These are phyloP conservation scores for Sarocladium brachiariae DNA, from an alignment of 2,329 filamentous ascomycete genomes.

Conservation along the genomic window DNA sequence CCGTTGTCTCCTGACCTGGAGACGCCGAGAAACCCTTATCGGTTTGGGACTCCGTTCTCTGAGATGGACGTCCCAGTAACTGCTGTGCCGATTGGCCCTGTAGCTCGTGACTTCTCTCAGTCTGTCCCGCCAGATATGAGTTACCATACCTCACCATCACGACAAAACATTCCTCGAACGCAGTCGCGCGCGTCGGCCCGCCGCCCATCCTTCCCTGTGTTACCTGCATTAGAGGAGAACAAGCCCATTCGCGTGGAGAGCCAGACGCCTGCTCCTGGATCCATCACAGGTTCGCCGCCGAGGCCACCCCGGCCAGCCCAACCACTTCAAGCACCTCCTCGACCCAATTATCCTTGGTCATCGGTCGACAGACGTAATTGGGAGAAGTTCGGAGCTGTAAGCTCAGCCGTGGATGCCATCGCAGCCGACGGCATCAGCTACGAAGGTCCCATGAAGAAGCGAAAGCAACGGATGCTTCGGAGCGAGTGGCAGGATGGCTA, in stretches of 20 bases:
- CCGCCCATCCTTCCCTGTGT: conserved; percentile 60
- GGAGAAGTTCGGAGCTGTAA: conserved; percentile 17
- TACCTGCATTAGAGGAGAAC: conserved; percentile 66
- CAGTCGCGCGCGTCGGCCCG: conserved; percentile 51
- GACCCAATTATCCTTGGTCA: conserved; percentile 50
- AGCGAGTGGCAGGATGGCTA: conserved; percentile 93
- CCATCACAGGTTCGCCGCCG: conserved; percentile 21
- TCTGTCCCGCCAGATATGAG: conserved; percentile 93
- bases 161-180: conserved; percentile 28
- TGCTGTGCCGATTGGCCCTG: conserved; percentile 60
- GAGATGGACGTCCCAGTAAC: conserved; percentile 86
- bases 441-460: conserved; percentile 89
- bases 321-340: conserved; percentile 45
- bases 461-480: conserved; percentile 78
- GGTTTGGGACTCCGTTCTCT: conserved; percentile 80
- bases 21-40: conserved; percentile 56
- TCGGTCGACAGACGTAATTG: conserved; percentile 34
- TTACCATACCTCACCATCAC: conserved; percentile 45
- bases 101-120: conserved; percentile 74
- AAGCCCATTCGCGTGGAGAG: conserved; percentile 33
- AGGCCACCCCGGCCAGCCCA: conserved; percentile 29
- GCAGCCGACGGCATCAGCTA: conserved; percentile 49
- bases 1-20: conserved; percentile 49
- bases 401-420: conserved; percentile 17
- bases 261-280: conserved; percentile 24